A percentile compares a stretch with the other conserved stretches of the same genome.
These are phyloP conservation scores for Suhomyces maxii DNA, from an alignment of 1,139 yeast species.

Conservation along the genomic window DNA sequence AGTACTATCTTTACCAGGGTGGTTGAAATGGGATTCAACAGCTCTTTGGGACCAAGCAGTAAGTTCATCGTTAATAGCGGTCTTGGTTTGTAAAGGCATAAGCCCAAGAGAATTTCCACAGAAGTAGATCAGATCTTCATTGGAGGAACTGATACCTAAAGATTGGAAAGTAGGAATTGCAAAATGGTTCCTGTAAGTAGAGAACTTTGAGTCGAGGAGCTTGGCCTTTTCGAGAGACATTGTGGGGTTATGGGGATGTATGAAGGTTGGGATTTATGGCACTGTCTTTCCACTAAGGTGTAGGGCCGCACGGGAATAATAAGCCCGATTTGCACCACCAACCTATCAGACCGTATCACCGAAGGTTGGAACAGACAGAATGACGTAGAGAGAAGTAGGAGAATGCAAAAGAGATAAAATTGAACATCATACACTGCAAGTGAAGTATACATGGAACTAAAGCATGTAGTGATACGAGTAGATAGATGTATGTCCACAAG, in stretches of 20 bases:
- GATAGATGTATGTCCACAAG: too few species aligned
- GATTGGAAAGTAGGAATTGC: constrained; percentile 60
- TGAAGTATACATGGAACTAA: too few species aligned
- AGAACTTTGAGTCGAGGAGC: constrained; percentile 37
- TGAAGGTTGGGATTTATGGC: too few species aligned
- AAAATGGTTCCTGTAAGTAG: constrained; percentile 45
- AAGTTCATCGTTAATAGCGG: constrained; percentile 63
- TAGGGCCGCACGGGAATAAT: too few species aligned
- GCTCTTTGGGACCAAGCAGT: constrained; percentile 80
- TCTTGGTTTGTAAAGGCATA: constrained; percentile 68
- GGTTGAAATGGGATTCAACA: constrained; percentile 82
- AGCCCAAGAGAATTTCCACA: constrained; percentile 93
- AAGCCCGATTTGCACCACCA: too few species aligned
- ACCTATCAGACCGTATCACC: too few species aligned
- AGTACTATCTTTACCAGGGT: constrained; percentile 48
- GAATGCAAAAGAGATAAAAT: too few species aligned
- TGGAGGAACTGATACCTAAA: constrained; percentile 38
- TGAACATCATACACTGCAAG: too few species aligned
- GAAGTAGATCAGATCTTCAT: constrained; percentile 47
- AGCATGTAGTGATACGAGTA: too few species aligned
- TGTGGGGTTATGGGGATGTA: background rate
- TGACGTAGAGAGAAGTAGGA: too few species aligned
- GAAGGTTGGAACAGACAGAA: too few species aligned
- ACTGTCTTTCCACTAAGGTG: too few species aligned
- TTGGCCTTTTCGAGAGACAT: constrained; percentile 22